Evolutionary conservation across 164 flowering plant species (phyloP).

Genomic region (Paratinospora sagittata): DNA sequence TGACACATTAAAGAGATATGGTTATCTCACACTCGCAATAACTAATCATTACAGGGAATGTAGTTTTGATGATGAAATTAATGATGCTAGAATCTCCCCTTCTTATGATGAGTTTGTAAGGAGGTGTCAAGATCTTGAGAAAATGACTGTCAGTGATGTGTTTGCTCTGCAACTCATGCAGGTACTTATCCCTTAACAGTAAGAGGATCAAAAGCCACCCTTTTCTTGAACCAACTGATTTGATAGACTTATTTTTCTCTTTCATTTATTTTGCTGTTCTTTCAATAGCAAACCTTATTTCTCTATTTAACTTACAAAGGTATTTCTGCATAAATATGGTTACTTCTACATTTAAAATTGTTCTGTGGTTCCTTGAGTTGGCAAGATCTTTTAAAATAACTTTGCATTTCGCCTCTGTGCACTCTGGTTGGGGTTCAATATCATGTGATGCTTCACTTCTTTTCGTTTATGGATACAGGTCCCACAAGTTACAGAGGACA

Average conservation of each 20-base stretch:
- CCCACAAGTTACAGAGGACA: conserved; percentile 85
- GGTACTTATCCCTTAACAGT: conserved; percentile 36
- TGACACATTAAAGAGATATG: conserved; percentile 78
- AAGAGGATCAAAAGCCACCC: neutral
- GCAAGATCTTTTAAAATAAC: neutral
- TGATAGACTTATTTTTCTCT: neutral
- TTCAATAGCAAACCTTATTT: neutral
- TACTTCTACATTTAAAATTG: neutral
- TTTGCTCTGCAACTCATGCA: conserved; percentile 93
- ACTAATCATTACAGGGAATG: conserved; percentile 40
- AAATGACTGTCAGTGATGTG: conserved; percentile 85
- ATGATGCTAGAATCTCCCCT: conserved; percentile 41
- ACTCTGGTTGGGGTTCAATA: neutral
- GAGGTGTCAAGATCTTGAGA: conserved; percentile 73
- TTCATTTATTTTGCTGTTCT: neutral
- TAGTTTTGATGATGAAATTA: conserved; percentile 20
- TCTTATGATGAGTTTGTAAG: conserved; percentile 50
- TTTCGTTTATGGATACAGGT: conserved; percentile 46
- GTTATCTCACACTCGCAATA: conserved; percentile 69
- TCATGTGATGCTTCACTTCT: neutral
- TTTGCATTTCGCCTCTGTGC: neutral
- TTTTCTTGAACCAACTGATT: neutral
- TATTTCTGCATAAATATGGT: neutral
- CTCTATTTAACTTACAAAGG: neutral
- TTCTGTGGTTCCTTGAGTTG: neutral